phyloP scores from a whole-genome alignment of 106 monocot genomes.

The Dendrobium nobile region DNA sequence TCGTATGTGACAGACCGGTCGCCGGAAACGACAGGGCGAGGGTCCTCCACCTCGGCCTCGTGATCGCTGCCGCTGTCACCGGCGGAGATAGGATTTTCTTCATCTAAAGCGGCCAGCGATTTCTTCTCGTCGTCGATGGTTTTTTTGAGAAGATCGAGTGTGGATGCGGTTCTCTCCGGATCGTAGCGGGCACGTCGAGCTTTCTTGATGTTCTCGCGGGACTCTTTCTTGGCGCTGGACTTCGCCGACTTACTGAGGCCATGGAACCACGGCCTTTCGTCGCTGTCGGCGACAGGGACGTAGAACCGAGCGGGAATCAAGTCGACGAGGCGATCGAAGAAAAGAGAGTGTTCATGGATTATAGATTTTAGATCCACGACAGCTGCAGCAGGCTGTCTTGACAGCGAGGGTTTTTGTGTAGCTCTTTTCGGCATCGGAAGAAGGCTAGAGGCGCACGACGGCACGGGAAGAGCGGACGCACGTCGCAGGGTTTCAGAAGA shows the following conservation, averaged over 20 bases:
- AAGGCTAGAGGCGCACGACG: too few relatives aligned
- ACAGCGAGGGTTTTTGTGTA: too few relatives aligned
- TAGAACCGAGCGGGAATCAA: conserved; percentile 76
- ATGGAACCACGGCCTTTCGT: conserved; percentile 63
- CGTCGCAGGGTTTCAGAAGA: too few relatives aligned
- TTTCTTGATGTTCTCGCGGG: conserved; percentile 64
- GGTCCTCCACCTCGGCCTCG: conserved; percentile 1
- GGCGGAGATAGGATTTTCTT: not conserved
- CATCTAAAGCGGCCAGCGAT: not conserved
- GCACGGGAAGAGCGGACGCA: too few relatives aligned
- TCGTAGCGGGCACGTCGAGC: conserved; percentile 66
- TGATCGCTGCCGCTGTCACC: conserved; percentile 5
- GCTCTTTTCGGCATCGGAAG: not conserved
- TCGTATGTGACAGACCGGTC: conserved; percentile 60
- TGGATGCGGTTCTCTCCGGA: conserved; percentile 41
- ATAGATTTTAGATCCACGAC: conserved; percentile 27
- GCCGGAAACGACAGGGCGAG: not conserved
- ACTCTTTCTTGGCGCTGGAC: conserved; percentile 52
- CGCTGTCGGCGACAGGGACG: conserved; percentile 39
- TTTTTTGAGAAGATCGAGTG: conserved; percentile 61
- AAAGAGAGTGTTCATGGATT: conserved; percentile 49
- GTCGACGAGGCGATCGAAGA: conserved; percentile 76
- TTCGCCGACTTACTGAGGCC: conserved; percentile 76
- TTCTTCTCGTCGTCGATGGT: conserved; percentile 19
- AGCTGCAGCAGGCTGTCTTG: not conserved